Evolutionary conservation across 2,329 filamentous ascomycete genomes (phyloP).

Genomic region (Diaporthe australafricana): DNA sequence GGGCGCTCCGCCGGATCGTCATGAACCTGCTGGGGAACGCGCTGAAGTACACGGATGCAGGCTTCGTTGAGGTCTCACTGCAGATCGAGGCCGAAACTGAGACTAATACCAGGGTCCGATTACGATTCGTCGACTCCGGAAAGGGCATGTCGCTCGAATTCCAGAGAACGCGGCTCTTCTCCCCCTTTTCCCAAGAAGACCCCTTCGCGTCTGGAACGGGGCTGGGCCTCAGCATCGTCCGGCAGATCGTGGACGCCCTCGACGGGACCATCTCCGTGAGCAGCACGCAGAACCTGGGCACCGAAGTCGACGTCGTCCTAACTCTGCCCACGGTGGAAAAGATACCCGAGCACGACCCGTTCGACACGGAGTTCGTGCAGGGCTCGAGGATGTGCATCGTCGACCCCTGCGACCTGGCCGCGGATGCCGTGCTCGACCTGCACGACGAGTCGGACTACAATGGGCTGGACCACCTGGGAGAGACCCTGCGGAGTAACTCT

Average conservation of each 20-base stretch:
- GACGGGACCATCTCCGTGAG: conserved; percentile 70
- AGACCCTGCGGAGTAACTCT: conserved; percentile 46
- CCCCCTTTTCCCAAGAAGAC: conserved; percentile 74
- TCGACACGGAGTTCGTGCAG: conserved; percentile 13
- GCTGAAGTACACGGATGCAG: conserved; percentile 61
- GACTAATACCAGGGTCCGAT: conserved; percentile 38
- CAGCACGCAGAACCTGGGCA: conserved; percentile 52
- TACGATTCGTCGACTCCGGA: conserved; percentile 70
- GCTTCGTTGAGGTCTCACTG: conserved; percentile 38
- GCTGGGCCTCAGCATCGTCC: conserved; percentile 74
- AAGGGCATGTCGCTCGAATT: conserved; percentile 74
- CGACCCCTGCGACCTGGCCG: background rate
- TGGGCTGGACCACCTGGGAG: conserved; percentile 42
- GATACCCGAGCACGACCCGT: background rate
- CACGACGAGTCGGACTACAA: conserved; percentile 35
- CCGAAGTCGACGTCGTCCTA: conserved; percentile 38
- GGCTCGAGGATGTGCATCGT: conserved; percentile 14
- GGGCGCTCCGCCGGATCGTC: conserved; percentile 59
- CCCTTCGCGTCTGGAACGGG: conserved; percentile 70
- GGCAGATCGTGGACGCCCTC: conserved; percentile 67
- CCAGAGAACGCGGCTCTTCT: conserved; percentile 69
- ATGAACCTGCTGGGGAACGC: conserved; percentile 66
- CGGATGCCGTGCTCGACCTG: conserved; percentile 14
- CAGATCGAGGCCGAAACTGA: conserved; percentile 4
- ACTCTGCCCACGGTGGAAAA: conserved; percentile 13